phyloP scores from a whole-genome alignment of 257 asterid genomes.

The Verbascum thapsus region DNA sequence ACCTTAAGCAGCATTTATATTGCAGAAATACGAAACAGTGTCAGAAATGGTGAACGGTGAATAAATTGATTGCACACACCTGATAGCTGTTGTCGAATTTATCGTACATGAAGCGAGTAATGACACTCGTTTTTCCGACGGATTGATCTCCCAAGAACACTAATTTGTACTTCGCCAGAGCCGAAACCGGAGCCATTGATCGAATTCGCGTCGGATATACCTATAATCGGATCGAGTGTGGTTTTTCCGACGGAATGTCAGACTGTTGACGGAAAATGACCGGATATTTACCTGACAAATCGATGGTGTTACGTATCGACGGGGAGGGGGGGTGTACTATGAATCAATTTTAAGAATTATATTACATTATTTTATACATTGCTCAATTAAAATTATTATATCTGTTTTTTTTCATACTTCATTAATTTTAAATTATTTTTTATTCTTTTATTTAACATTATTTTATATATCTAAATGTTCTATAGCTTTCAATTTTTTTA shows the following conservation, averaged over 20 bases:
- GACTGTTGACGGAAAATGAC: slow-evolving; percentile 54
- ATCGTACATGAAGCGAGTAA: slow-evolving; percentile 93
- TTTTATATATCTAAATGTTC: too few species aligned
- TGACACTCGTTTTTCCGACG: slow-evolving; percentile 90
- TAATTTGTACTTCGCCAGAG: slow-evolving; percentile 84
- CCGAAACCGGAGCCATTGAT: slow-evolving; percentile 92
- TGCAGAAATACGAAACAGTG: slow-evolving; percentile 3
- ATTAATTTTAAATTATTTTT: too few species aligned
- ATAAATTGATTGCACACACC: too few species aligned
- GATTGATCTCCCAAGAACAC: slow-evolving; percentile 96
- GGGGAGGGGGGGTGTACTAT: too few species aligned
- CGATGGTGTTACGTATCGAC: too few species aligned
- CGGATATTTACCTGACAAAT: slow-evolving; percentile 21
- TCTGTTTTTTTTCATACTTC: too few species aligned
- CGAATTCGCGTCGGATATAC: slow-evolving; percentile 27
- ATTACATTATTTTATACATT: too few species aligned
- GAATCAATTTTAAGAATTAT: too few species aligned
- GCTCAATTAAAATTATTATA: too few species aligned
- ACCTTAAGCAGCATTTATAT: slow-evolving; percentile 11
- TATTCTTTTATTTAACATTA: too few species aligned
- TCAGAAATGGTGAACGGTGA: slow-evolving; percentile 17
- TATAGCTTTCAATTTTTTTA: too few species aligned
- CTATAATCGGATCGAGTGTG: slow-evolving; percentile 29
- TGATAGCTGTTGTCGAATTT: slow-evolving; percentile 87
- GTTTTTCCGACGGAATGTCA: slow-evolving; percentile 45